Evolutionary conservation across 1,284 basidiomycete species (phyloP).

Genomic region (Fomitopsis betulina): DNA sequence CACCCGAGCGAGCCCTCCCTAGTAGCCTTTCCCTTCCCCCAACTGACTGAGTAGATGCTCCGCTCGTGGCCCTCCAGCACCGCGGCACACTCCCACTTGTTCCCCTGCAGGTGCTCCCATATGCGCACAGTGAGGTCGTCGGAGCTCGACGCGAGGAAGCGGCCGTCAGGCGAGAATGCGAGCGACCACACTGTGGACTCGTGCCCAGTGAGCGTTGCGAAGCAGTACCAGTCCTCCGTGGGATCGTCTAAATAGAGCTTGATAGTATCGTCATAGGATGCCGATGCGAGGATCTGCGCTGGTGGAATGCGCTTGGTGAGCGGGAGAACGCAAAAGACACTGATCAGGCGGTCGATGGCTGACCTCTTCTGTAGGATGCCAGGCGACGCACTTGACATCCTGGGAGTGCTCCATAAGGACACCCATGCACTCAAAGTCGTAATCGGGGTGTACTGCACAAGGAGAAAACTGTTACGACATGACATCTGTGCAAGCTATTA

Average conservation of each 20-base stretch:
- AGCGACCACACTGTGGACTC: slow-evolving; percentile 91
- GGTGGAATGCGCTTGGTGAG: slow-evolving; percentile 14
- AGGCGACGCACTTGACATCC: slow-evolving; percentile 93
- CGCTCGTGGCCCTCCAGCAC: slow-evolving; percentile 62
- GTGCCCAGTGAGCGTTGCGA: slow-evolving; percentile 78
- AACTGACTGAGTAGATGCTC: slow-evolving; percentile 78
- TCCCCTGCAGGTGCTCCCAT: slow-evolving; percentile 55
- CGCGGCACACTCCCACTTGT: slow-evolving; percentile 55
- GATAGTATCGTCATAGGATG: slow-evolving; percentile 96
- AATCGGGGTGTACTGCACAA: slow-evolving; percentile 73
- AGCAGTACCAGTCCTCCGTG: slow-evolving; percentile 92
- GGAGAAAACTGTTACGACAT: neutral
- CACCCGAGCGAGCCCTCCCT: slow-evolving; percentile 53
- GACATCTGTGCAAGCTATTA: neutral
- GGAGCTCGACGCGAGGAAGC: slow-evolving; percentile 79
- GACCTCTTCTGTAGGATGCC: slow-evolving; percentile 96
- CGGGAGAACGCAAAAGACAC: slow-evolving; percentile 10
- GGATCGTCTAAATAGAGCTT: slow-evolving; percentile 95
- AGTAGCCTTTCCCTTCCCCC: slow-evolving; percentile 42
- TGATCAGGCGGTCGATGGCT: slow-evolving; percentile 15
- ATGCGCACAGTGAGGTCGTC: slow-evolving; percentile 77
- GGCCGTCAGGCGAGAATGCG: slow-evolving; percentile 75
- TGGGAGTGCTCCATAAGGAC: slow-evolving; percentile 98
- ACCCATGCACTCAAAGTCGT: slow-evolving; percentile 93
- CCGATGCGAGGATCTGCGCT: slow-evolving; percentile 87